A percentile compares a stretch with the other conserved stretches of the same genome.
Evolutionary conservation across 371 early-diverging fungal genomes (phyloP).

Genomic region (Saksenaea vasiformis): DNA sequence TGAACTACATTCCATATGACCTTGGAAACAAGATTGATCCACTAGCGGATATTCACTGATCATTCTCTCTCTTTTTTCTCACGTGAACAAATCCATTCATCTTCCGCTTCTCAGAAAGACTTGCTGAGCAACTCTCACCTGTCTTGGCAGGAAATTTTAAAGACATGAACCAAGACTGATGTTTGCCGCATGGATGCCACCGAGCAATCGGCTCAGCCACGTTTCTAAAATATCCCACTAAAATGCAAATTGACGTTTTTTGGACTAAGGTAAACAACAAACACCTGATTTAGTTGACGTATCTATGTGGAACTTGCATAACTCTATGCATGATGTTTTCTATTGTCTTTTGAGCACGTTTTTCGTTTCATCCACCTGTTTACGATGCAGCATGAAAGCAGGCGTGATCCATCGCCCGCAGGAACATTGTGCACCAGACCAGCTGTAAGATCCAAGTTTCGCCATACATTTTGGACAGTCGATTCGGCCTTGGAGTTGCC

Average conservation of each 20-base stretch:
- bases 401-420: slow-evolving; percentile 90
- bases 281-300: neutral
- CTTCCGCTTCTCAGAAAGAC: no score
- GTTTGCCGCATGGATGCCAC: neutral
- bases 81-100: no score
- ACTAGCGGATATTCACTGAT: no score
- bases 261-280: neutral
- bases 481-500: slow-evolving; percentile 73
- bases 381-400: slow-evolving; percentile 79
- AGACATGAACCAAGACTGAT: neutral
- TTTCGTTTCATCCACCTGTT: slow-evolving; percentile 68
- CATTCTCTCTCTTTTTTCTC: no score
- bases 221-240: neutral
- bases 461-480: slow-evolving; percentile 82
- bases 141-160: neutral
- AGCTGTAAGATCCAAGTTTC: slow-evolving; percentile 83
- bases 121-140: no score
- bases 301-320: neutral
- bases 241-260: slow-evolving; percentile 3
- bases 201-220: neutral
- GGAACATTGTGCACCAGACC: slow-evolving; percentile 85
- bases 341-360: slow-evolving; percentile 14
- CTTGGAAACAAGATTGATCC: no score
- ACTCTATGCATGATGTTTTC: slow-evolving; percentile 3
- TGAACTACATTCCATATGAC: no score